Base-by-base conservation (phyloP, 441 rosid genomes). In the Gossypium lobatum region DNA sequence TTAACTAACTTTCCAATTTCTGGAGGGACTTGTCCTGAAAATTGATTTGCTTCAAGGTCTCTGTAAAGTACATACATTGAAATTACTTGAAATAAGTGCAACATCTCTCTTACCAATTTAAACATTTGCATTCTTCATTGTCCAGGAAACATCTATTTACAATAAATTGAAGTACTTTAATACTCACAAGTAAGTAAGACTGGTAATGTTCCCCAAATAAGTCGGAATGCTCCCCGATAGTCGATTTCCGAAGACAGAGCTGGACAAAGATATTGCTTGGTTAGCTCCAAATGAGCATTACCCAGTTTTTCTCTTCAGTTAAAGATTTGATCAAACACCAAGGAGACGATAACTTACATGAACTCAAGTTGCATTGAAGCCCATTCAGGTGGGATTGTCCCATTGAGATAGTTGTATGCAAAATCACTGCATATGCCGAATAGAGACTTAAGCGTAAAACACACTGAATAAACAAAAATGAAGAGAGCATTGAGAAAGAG, bases 371-470 rank as follows among this genome's bases (percentile, higher is more conserved):
- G 79, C 73, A 82, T 28, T 1, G 89, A 83, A 16, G 85, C 80
- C 95, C 91, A 92, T 80, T 88, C 86, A 17, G 20, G 77, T 45
- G 97, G 93, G 64, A 92, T 84, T 46, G 89, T 72, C 60, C 95
- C 97, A 80, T 18, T 71, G 4, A 90, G 85, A 65, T 75, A 84
- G 80, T 92, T 90, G 82, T 75, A 86, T 69, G 89, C 83, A 64
- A 90, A 80, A 82, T 90, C 90, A 75, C 97, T 90, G 82, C 77
- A 80, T 59, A 13, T 64, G 72, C 21, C 50, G 67, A 59, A 57
- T 26, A 58, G n/a, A 39, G 21, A 39, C 66, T 21, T 57, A 28
- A 20, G 37, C 13, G 14, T 71, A n/a, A 45, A 53, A 52, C 21
- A 53, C 26, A 3, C 28, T 31, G 17, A 26, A 17, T 6, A 16